Evolutionary conservation across 805 yeast genomes (phyloP), one percentile per base, ranked within the genome.

Genomic region (Wilhelminamyces savonicus): DNA sequence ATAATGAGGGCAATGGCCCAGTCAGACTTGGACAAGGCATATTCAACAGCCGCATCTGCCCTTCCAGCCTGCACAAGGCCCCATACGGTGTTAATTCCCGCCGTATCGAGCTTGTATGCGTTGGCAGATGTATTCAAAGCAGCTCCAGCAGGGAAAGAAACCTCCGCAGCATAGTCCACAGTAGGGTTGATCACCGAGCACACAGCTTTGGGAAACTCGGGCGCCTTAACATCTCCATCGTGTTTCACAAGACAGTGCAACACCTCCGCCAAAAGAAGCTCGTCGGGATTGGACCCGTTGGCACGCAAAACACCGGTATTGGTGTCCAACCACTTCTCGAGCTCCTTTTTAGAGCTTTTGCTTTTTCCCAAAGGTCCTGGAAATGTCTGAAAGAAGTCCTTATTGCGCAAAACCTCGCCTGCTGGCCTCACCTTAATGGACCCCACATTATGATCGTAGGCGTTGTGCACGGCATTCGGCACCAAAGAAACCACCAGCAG

Each of bases 1-100:
- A 88, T 60, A 18, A 86, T 50, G 31, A 90, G 55, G 0, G 95
- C 82, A 52, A 87, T 63, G 0, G 90, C 77, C 81, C 84, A 88
- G 40, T 84, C 83, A 7, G 75, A 71, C 30, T 74, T 71, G 2
- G 69, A 62, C 13, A 87, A 50, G 1, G 92, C 78, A 31, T 66
- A 59, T 15, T 69, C 62, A 27, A 87, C 54, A 0, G 95, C 96
- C 4, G 66, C 70, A 10, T 71, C 74, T 15, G 77, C 71, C 33
- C 78, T 67, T 2, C 96, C 96, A 4, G 59, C 54, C 40, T 76
- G 78, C 23, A 77, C 58, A 24, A 63, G 40, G 23, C 44, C 37
- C 42, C 59, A 60, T 3, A 59, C 55, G 16, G 47, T 41, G 34
- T 55, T 52, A 11, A 55, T 39, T 0, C 66, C 67, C 1, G 59